Conservation (phyloP, 2,329 filamentous ascomycete species). For the Colletotrichum phormii region DNA sequence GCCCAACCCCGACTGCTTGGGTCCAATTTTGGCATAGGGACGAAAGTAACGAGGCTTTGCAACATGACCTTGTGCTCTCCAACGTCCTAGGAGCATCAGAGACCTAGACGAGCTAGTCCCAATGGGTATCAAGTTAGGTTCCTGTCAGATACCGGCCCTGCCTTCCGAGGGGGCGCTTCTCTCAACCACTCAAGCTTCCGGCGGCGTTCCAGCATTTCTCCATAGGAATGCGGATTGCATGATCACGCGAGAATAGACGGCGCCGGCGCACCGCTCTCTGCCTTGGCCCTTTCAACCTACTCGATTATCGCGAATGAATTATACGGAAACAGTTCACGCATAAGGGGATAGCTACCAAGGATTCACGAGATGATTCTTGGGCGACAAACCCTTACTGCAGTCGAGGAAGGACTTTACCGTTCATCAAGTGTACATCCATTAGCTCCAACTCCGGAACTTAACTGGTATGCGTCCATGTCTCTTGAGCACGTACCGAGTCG, state of each 20-base stretch:
- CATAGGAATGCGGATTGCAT: neutral
- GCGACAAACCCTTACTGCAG: no score
- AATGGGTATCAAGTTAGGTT: neutral
- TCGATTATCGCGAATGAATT: neutral
- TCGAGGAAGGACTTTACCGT: no score
- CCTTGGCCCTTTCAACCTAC: neutral
- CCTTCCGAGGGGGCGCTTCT: constrained; percentile 20
- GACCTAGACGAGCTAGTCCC: neutral
- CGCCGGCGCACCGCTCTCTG: neutral
- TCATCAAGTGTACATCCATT: no score
- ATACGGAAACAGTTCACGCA: no score
- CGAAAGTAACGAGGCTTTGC: neutral
- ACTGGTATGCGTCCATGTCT: no score
- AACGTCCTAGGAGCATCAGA: neutral
- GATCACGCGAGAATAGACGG: constrained; percentile 15
- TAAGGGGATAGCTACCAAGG: neutral
- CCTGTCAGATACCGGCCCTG: constrained; percentile 29
- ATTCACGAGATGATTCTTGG: neutral
- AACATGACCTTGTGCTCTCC: no score
- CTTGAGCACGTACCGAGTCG: no score
- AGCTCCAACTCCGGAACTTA: no score
- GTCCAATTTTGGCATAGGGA: constrained; percentile 11
- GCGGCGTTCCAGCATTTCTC: neutral
- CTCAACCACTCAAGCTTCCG: neutral
- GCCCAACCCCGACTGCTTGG: neutral